Percentiles rank a stretch among this genome's conserved stretches.
Evolutionary conservation across 2,329 filamentous ascomycete genomes (phyloP).

Genomic region (Coleophoma crateriformis): DNA sequence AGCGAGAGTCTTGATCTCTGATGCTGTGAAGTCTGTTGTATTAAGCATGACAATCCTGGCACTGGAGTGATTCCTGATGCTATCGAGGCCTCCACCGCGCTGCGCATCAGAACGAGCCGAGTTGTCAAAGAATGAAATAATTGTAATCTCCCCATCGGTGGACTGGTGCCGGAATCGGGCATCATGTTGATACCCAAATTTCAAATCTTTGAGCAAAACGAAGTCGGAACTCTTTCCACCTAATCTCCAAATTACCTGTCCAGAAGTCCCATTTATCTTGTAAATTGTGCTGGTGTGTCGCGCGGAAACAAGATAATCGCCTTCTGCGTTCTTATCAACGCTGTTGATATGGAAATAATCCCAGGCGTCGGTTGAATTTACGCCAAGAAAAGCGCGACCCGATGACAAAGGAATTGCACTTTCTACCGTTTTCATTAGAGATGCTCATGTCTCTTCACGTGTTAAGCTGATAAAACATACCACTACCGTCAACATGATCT

Average conservation of each 20-base stretch:
- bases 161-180: constrained; percentile 31
- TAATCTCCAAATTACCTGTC: constrained; percentile 41
- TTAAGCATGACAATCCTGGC: constrained; percentile 19
- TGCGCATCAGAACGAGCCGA: constrained; percentile 7
- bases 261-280: constrained; percentile 39
- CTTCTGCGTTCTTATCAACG: constrained; percentile 31
- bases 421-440: no score
- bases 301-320: constrained; percentile 42
- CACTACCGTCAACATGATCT: constrained; percentile 40
- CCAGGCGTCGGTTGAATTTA: constrained; percentile 35
- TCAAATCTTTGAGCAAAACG: constrained; percentile 32
- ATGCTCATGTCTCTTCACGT: no score
- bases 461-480: no score
- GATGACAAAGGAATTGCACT: constrained; percentile 28
- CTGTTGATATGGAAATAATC: constrained; percentile 28
- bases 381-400: constrained; percentile 33
- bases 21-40: constrained; percentile 10
- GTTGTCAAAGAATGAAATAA: constrained; percentile 20
- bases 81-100: constrained; percentile 6
- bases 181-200: constrained; percentile 45
- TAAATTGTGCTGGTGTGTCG: constrained; percentile 39
- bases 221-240: constrained; percentile 39
- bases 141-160: constrained; percentile 2
- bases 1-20: constrained; percentile 11
- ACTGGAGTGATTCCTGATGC: constrained; percentile 8